A percentile compares a stretch with the other conserved stretches of the same genome.
phyloP scores from a whole-genome alignment of 2,329 filamentous ascomycete species.

The Tolypocladium ophioglossoides region DNA sequence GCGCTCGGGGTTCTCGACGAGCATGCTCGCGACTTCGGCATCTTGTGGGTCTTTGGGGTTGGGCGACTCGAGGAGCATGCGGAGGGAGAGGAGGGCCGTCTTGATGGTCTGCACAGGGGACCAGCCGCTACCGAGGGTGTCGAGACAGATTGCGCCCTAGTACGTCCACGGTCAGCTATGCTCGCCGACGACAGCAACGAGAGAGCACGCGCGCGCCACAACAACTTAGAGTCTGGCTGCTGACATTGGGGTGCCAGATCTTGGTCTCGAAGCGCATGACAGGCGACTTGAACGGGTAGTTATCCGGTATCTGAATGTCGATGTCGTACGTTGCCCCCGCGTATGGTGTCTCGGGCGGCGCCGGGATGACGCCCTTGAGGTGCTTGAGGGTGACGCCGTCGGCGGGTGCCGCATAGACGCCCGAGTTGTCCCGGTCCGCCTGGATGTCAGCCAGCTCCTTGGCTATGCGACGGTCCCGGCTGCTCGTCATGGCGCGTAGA shows the following conservation, averaged over 20 bases:
- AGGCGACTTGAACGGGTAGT: slow-evolving; percentile 90
- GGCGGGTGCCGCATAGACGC: slow-evolving; percentile 59
- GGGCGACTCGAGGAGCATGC: slow-evolving; percentile 84
- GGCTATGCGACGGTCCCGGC: slow-evolving; percentile 49
- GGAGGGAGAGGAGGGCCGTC: slow-evolving; percentile 83
- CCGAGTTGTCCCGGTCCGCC: slow-evolving; percentile 60
- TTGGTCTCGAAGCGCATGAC: slow-evolving; percentile 85
- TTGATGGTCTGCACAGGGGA: slow-evolving; percentile 95
- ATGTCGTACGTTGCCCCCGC: slow-evolving; percentile 74
- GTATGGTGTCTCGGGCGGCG: slow-evolving; percentile 88
- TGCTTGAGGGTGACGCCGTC: slow-evolving; percentile 65
- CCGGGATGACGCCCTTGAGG: slow-evolving; percentile 72
- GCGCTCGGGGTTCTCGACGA: slow-evolving; percentile 65
- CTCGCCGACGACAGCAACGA: not conserved
- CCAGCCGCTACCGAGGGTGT: slow-evolving; percentile 84
- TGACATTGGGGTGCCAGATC: slow-evolving; percentile 97
- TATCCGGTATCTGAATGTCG: slow-evolving; percentile 76
- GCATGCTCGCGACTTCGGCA: slow-evolving; percentile 86
- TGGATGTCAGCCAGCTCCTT: slow-evolving; percentile 72
- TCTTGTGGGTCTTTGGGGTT: slow-evolving; percentile 97
- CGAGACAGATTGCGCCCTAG: slow-evolving; percentile 91
- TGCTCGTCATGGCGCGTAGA: slow-evolving; percentile 32
- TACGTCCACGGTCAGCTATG: slow-evolving; percentile 1
- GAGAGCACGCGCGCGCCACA: not conserved
- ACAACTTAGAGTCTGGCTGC: slow-evolving; percentile 71